phyloP scores from a whole-genome alignment of 495 filamentous ascomycete genomes.

The Penicillium chermesinum region DNA sequence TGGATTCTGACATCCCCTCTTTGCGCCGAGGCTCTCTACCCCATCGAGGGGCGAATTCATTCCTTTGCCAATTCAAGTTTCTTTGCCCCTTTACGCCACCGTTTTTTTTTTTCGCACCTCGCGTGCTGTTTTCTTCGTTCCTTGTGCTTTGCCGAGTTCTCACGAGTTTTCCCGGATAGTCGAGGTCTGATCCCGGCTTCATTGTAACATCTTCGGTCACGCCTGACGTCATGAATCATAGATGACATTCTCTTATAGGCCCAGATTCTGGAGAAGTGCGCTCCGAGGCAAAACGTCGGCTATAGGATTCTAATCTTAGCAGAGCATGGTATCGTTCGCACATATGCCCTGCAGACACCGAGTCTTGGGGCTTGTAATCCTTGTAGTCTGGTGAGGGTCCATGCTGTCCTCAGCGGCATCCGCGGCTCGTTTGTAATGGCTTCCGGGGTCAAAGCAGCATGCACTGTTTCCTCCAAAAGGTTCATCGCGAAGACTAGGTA shows the following conservation, averaged over 20 bases:
- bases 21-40: not conserved
- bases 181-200: slow-evolving; percentile 19
- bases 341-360: not conserved
- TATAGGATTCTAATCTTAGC: not conserved
- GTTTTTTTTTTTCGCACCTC: not conserved
- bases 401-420: not conserved
- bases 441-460: not conserved
- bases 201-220: slow-evolving; percentile 6
- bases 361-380: not conserved
- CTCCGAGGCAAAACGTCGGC: not conserved
- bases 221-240: slow-evolving; percentile 13
- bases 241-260: not conserved
- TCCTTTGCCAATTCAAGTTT: not conserved
- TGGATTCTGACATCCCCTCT: not conserved
- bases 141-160: slow-evolving; percentile 4
- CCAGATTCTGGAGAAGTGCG: not conserved
- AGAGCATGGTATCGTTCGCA: not conserved
- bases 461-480: not conserved
- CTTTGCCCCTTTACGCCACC: not conserved
- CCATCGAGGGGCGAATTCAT: not conserved
- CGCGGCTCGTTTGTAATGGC: not conserved
- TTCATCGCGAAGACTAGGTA: not conserved
- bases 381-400: too few species aligned
- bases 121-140: not conserved
- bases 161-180: not conserved